Percentiles rank a stretch among this genome's conserved stretches.
Conservation (phyloP, 108 stramenopile genomes). For the Cyclotella baltica region DNA sequence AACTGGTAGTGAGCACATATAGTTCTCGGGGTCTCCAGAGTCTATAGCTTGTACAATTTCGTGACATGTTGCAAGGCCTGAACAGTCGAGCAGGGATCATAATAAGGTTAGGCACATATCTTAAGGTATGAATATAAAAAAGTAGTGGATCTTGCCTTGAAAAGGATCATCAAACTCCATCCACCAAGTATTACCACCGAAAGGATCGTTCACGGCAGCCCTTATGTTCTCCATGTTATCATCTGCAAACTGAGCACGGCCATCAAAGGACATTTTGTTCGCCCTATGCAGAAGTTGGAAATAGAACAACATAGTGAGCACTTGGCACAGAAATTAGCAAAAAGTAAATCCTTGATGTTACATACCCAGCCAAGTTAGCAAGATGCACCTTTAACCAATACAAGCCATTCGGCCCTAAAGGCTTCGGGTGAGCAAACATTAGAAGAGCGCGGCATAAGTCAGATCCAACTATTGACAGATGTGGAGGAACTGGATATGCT, state of each 20-base stretch:
- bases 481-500: slow-evolving; percentile 98
- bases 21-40: slow-evolving; percentile 88
- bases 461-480: slow-evolving; percentile 96
- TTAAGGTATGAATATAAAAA: no score
- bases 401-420: slow-evolving; percentile 89
- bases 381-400: slow-evolving; percentile 98
- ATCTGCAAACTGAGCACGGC: slow-evolving; percentile 91
- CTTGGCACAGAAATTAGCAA: not conserved
- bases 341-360: no score
- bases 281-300: slow-evolving; percentile 38
- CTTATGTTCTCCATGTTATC: slow-evolving; percentile 89
- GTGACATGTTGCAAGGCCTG: slow-evolving; percentile 95
- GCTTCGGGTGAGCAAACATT: slow-evolving; percentile 89
- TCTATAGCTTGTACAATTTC: slow-evolving; percentile 94
- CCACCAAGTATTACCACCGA: slow-evolving; percentile 93
- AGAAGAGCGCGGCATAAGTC: slow-evolving; percentile 97
- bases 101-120: no score
- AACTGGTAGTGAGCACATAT: slow-evolving; percentile 91
- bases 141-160: no score
- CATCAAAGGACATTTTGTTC: slow-evolving; percentile 93
- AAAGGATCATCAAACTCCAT: slow-evolving; percentile 95
- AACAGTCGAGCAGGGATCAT: no score
- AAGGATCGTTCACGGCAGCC: slow-evolving; percentile 84
- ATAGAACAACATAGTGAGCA: not conserved
- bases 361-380: slow-evolving; percentile 93